Conservation (phyloP, 139 green algal species). For the Chlamydomonas sp. region DNA sequence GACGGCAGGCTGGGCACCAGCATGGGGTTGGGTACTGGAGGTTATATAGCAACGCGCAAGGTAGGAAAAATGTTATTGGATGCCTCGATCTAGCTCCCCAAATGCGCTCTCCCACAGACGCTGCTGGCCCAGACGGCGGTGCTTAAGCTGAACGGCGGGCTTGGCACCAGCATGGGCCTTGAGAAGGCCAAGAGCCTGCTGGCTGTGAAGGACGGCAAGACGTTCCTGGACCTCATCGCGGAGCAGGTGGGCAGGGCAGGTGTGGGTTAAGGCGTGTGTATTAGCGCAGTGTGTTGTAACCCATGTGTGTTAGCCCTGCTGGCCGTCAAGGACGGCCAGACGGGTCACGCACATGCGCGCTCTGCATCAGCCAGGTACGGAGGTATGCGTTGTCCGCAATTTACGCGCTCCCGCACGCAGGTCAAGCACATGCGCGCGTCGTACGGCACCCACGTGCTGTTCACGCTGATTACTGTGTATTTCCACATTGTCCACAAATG, state of each 20-base stretch:
- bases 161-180: slow-evolving; percentile 93
- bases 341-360: too few species aligned
- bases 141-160: slow-evolving; percentile 93
- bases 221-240: slow-evolving; percentile 96
- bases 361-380: too few species aligned
- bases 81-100: background rate
- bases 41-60: slow-evolving; percentile 86
- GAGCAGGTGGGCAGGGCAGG: slow-evolving; percentile 65
- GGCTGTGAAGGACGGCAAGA: slow-evolving; percentile 87
- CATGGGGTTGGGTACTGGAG: slow-evolving; percentile 95
- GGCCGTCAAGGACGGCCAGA: too few species aligned
- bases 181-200: slow-evolving; percentile 94
- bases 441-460: slow-evolving; percentile 72
- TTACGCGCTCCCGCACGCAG: background rate
- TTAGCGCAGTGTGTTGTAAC: too few species aligned
- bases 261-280: too few species aligned
- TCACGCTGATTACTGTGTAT: slow-evolving; percentile 83
- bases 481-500: background rate
- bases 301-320: too few species aligned
- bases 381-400: too few species aligned
- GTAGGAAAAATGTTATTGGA: slow-evolving; percentile 94
- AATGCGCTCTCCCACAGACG: slow-evolving; percentile 1
- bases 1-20: slow-evolving; percentile 92
- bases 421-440: slow-evolving; percentile 83
- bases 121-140: slow-evolving; percentile 86